Conservation (phyloP, 2,329 filamentous ascomycete species). For the Fusarium redolens region DNA sequence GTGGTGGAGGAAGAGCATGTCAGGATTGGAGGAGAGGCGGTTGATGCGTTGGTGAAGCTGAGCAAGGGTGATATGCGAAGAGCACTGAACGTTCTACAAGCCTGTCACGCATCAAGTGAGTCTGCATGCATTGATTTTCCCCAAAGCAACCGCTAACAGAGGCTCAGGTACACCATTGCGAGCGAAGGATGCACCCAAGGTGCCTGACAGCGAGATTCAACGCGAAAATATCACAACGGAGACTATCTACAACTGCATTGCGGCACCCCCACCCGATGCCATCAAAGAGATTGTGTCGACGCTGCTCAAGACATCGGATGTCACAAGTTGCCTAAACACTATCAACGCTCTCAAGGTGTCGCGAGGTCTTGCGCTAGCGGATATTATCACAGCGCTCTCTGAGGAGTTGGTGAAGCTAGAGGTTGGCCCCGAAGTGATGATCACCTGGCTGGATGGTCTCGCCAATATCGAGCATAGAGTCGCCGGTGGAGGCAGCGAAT, state of each 20-base stretch:
- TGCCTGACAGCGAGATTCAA: constrained; percentile 72
- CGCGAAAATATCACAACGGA: constrained; percentile 87
- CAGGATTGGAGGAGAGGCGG: constrained; percentile 82
- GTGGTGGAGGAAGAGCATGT: constrained; percentile 90
- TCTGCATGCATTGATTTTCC: constrained; percentile 7
- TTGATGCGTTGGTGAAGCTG: constrained; percentile 83
- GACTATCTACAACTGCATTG: constrained; percentile 97
- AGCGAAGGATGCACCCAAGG: constrained; percentile 67
- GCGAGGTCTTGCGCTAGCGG: constrained; percentile 89
- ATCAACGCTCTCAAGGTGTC: constrained; percentile 88
- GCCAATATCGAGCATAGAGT: constrained; percentile 94
- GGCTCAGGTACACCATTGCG: constrained; percentile 73
- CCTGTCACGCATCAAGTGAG: constrained; percentile 92
- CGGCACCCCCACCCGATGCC: constrained; percentile 90
- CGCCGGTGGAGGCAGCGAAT: constrained; percentile 86
- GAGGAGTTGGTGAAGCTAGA: constrained; percentile 87
- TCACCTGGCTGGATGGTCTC: constrained; percentile 90
- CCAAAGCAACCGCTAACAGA: constrained; percentile 6
- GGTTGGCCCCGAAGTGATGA: constrained; percentile 86
- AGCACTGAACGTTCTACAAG: constrained; percentile 94
- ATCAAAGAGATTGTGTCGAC: constrained; percentile 87
- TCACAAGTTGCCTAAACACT: constrained; percentile 88
- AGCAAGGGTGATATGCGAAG: constrained; percentile 97
- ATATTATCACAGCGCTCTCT: constrained; percentile 88
- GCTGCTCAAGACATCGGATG: constrained; percentile 84